Evolutionary conservation across 1,284 basidiomycete species (phyloP).

Genomic region (Anthracocystis setariae): DNA sequence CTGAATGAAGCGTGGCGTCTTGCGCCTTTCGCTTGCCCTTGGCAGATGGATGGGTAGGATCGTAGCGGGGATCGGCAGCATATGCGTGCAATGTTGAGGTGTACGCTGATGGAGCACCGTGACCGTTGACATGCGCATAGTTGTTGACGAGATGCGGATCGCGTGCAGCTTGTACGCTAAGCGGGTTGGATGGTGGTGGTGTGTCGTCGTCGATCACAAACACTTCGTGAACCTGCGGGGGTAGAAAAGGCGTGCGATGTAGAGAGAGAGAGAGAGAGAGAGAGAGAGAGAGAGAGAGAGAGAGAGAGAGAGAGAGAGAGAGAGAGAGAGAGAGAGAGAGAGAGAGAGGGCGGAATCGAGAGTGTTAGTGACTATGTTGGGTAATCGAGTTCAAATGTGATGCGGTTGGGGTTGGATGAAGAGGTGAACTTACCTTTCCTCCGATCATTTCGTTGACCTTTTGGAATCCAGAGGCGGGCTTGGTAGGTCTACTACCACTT

Average conservation of each 20-base stretch:
- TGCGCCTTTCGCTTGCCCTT: slow-evolving; percentile 52
- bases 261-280: no score
- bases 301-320: no score
- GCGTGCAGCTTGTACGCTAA: slow-evolving; percentile 45
- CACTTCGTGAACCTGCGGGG: slow-evolving; percentile 51
- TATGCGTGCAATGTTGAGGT: slow-evolving; percentile 23
- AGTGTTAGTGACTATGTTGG: no score
- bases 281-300: no score
- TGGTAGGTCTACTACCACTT: slow-evolving; percentile 32
- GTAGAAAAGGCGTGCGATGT: neutral
- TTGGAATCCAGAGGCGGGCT: slow-evolving; percentile 33
- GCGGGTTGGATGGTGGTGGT: slow-evolving; percentile 45
- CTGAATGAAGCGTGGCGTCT: slow-evolving; percentile 13
- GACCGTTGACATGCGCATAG: slow-evolving; percentile 35
- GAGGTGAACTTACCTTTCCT: slow-evolving; percentile 49
- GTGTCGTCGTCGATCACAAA: slow-evolving; percentile 58
- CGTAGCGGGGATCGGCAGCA: slow-evolving; percentile 27
- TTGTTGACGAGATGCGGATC: slow-evolving; percentile 43
- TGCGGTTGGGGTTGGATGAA: no score
- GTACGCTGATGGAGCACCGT: slow-evolving; percentile 25
- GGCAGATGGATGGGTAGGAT: slow-evolving; percentile 15
- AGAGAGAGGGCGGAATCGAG: no score
- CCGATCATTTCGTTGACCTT: slow-evolving; percentile 58
- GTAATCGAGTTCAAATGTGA: no score
- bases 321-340: no score